phyloP scores from a whole-genome alignment of 768 basidiomycete species.

The Lentinula lateritia region DNA sequence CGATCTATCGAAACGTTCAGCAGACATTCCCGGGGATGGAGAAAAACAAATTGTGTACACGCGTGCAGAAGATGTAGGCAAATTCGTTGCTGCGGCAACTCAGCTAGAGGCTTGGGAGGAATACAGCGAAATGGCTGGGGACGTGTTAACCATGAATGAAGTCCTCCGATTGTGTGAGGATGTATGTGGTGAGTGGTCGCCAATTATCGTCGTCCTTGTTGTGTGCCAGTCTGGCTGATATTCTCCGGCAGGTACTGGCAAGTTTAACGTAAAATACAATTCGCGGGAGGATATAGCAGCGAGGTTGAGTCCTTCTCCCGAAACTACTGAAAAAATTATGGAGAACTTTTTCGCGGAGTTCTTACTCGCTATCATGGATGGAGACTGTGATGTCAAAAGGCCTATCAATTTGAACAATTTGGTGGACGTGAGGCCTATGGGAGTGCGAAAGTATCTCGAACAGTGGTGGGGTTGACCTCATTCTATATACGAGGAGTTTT shows the following conservation, averaged over 20 bases:
- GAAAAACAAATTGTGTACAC: not conserved
- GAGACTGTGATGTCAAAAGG: not conserved
- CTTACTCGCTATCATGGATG: not conserved
- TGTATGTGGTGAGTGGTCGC: not conserved
- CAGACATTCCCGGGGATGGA: slow-evolving; percentile 6
- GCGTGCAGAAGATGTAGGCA: slow-evolving; percentile 3
- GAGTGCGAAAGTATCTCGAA: not conserved
- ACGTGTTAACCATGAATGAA: slow-evolving; percentile 4
- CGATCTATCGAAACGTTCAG: slow-evolving; percentile 1
- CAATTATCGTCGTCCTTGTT: not conserved
- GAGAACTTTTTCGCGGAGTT: not conserved
- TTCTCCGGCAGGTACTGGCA: not conserved
- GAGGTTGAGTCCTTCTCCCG: not conserved
- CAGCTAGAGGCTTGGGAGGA: slow-evolving; percentile 5
- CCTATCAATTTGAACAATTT: not conserved
- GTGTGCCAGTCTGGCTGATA: not conserved
- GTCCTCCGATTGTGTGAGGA: not conserved
- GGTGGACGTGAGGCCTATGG: slow-evolving; percentile 1
- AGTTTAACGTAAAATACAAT: slow-evolving; percentile 1
- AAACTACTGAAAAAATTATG: not conserved
- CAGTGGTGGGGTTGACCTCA: slow-evolving; percentile 1
- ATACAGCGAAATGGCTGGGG: slow-evolving; percentile 1
- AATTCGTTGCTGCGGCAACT: slow-evolving; percentile 3
- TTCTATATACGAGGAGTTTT: not conserved
- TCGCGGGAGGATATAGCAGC: not conserved